Percentiles rank a stretch among this genome's conserved stretches.
Evolutionary conservation across 768 basidiomycete species (phyloP).

Genomic region (Rhizopogon roseolus): DNA sequence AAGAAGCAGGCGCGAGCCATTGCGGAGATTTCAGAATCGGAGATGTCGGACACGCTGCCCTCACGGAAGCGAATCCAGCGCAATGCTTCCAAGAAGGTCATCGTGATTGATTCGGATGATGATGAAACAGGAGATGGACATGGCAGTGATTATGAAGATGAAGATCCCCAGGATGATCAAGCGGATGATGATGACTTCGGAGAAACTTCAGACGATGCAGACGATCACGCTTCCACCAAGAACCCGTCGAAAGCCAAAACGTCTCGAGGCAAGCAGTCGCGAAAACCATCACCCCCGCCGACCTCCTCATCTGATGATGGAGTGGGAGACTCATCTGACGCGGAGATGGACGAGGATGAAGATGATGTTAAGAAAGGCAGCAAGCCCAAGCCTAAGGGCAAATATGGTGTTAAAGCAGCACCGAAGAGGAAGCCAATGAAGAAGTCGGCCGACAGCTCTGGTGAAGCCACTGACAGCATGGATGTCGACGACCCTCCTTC

Average conservation of each 20-base stretch:
- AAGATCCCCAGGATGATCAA: constrained; percentile 7
- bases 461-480: constrained; percentile 41
- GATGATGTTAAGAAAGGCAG: constrained; percentile 18
- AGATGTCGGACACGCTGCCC: constrained; percentile 35
- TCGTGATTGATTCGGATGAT: constrained; percentile 53
- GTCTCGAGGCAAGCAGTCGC: constrained; percentile 17
- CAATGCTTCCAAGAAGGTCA: constrained; percentile 28
- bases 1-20: constrained; percentile 12
- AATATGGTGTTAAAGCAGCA: constrained; percentile 4
- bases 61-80: constrained; percentile 33
- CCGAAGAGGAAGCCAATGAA: constrained; percentile 28
- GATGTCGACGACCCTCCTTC: constrained; percentile 47
- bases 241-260: constrained; percentile 15
- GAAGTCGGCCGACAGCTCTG: constrained; percentile 25
- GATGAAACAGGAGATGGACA: constrained; percentile 35
- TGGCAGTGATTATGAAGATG: constrained; percentile 27
- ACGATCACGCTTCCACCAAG: constrained; percentile 14
- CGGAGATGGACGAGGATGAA: constrained; percentile 21
- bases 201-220: constrained; percentile 21
- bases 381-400: constrained; percentile 13
- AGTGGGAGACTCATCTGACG: constrained; percentile 17
- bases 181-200: constrained; percentile 35
- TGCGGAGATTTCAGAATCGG: constrained; percentile 18
- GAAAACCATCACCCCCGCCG: constrained; percentile 15
- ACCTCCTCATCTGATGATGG: constrained; percentile 27